Conservation (phyloP, 2,329 filamentous ascomycete genomes). For the Aspergillus aculeatinus region DNA sequence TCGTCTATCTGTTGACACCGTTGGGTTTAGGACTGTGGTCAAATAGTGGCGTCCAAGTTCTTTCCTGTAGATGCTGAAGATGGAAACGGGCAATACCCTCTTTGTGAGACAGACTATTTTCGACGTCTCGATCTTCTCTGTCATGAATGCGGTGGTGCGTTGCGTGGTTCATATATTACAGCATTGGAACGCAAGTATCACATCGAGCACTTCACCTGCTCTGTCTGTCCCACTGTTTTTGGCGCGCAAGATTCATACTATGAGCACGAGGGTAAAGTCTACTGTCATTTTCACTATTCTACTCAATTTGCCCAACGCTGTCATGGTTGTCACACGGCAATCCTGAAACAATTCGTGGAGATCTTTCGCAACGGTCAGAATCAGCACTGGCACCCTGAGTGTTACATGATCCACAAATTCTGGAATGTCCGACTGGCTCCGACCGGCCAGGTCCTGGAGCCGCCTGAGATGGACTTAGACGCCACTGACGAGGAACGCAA, state of each 20-base stretch:
- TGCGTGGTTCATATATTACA: constrained; percentile 96
- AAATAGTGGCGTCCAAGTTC: constrained; percentile 98
- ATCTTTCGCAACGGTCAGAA: constrained; percentile 98
- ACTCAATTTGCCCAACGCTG: constrained; percentile 95
- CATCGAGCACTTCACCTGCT: constrained; percentile 98
- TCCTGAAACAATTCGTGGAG: constrained; percentile 98
- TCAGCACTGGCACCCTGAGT: constrained; percentile 99
- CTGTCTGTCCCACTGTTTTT: constrained; percentile 94
- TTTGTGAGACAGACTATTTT: constrained; percentile 98
- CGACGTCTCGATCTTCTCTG: constrained; percentile 86
- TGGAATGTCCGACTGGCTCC: constrained; percentile 91
- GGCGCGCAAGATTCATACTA: constrained; percentile 98
- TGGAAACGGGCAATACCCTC: constrained; percentile 78
- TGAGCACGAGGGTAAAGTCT: constrained; percentile 93
- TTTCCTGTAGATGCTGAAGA: constrained; percentile 93
- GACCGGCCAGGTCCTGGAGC: constrained; percentile 53
- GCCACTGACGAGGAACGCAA: constrained; percentile 69
- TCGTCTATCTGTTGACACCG: constrained; percentile 22
- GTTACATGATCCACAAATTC: constrained; percentile 99
- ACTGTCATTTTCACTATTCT: constrained; percentile 98
- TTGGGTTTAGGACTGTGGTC: constrained; percentile 75
- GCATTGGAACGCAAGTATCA: constrained; percentile 97
- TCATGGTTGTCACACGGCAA: constrained; percentile 94
- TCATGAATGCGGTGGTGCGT: constrained; percentile 84
- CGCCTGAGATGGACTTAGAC: constrained; percentile 49